Conservation (phyloP, 2,329 filamentous ascomycete genomes). For the Amesomyces nigricolor region DNA sequence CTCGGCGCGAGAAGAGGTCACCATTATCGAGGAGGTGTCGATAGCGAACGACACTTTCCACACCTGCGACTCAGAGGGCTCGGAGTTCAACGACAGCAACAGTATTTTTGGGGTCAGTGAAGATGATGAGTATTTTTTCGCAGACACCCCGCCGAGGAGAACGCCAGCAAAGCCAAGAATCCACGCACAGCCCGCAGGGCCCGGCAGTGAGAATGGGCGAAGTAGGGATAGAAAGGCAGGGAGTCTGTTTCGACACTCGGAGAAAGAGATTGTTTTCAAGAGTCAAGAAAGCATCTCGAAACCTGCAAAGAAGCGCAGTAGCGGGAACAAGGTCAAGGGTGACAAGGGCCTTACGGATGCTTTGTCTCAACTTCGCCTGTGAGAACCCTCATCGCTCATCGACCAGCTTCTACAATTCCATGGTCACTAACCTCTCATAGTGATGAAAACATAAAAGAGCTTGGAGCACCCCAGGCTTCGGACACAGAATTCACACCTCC, state of each 20-base stretch:
- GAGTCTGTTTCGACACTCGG: background rate
- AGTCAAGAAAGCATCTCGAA: background rate
- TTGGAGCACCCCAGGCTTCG: no score
- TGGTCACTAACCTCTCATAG: background rate
- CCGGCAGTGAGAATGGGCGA: background rate
- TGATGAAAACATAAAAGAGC: background rate
- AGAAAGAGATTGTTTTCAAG: background rate
- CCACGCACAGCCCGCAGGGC: background rate
- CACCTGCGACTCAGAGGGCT: conserved; percentile 16
- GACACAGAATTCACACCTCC: conserved; percentile 5
- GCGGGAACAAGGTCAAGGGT: background rate
- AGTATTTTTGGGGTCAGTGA: conserved; percentile 11
- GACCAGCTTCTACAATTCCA: background rate
- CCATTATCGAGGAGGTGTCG: conserved; percentile 23
- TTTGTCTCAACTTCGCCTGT: conserved; percentile 22
- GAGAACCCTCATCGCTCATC: background rate
- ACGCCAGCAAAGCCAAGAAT: conserved; percentile 2
- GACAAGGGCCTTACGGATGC: conserved; percentile 19
- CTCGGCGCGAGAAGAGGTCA: conserved; percentile 24
- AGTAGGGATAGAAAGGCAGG: background rate
- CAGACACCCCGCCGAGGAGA: conserved; percentile 1
- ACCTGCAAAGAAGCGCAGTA: background rate
- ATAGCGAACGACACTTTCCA: conserved; percentile 19
- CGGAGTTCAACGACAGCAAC: conserved; percentile 9
- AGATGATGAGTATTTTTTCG: background rate